A percentile compares a stretch with the other conserved stretches of the same genome.
phyloP scores from a whole-genome alignment of 345 rosid genomes.

The Populus davidiana region DNA sequence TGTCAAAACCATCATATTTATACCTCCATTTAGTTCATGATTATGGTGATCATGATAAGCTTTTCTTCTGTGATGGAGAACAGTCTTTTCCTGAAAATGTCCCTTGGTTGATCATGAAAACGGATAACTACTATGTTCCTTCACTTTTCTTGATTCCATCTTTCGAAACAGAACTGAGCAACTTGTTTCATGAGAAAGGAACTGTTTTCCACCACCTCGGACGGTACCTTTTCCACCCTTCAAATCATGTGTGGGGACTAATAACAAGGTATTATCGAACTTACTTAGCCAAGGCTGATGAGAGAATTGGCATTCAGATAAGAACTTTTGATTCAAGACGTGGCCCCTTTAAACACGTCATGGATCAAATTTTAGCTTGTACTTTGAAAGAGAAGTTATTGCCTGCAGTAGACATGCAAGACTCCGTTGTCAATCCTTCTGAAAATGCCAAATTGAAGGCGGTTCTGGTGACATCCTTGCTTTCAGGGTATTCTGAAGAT shows the following conservation, averaged over 20 bases:
- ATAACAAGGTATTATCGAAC: slow-evolving; percentile 24
- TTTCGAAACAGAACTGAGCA: slow-evolving; percentile 23
- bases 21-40: slow-evolving; percentile 29
- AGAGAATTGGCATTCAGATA: slow-evolving; percentile 25
- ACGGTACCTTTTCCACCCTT: slow-evolving; percentile 26
- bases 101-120: slow-evolving; percentile 25
- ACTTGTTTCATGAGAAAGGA: slow-evolving; percentile 23
- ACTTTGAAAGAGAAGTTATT: slow-evolving; percentile 22
- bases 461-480: slow-evolving; percentile 18
- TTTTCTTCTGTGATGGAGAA: slow-evolving; percentile 26
- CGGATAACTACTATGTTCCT: slow-evolving; percentile 28
- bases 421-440: neutral
- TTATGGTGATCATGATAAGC: slow-evolving; percentile 26
- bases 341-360: slow-evolving; percentile 24
- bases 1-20: neutral
- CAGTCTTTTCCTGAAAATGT: slow-evolving; percentile 22
- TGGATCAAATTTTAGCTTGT: slow-evolving; percentile 30
- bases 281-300: slow-evolving; percentile 28
- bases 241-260: slow-evolving; percentile 28
- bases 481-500: slow-evolving; percentile 20
- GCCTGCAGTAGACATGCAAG: slow-evolving; percentile 22
- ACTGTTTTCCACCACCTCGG: slow-evolving; percentile 27
- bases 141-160: slow-evolving; percentile 24
- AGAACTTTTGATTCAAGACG: slow-evolving; percentile 24
- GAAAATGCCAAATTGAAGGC: slow-evolving; percentile 21